These are phyloP conservation scores for Solanum verrucosum DNA, from an alignment of 257 asterid genomes.

Conservation along the genomic window DNA sequence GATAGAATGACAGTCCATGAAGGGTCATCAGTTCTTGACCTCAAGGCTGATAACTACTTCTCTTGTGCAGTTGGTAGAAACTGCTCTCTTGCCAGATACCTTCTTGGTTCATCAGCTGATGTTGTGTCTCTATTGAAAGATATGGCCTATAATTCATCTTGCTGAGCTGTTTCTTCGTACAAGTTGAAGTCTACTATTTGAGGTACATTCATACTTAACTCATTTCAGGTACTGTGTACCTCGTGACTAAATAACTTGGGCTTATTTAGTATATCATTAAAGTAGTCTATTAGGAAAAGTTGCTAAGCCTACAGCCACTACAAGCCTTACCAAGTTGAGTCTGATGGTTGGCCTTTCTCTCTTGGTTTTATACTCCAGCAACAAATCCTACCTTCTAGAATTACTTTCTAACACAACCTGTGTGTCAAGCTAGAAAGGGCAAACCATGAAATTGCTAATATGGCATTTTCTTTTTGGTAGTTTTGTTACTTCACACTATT, in stretches of 20 bases:
- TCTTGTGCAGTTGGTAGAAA: conserved; percentile 84
- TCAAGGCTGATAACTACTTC: conserved; percentile 74
- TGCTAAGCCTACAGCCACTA: background rate
- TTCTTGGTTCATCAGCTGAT: conserved; percentile 64
- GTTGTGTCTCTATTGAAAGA: conserved; percentile 63
- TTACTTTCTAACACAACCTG: background rate
- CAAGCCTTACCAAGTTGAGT: background rate
- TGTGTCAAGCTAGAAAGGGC: background rate
- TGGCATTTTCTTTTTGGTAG: background rate
- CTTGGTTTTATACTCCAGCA: background rate
- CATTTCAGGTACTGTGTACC: background rate
- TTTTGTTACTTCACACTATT: background rate
- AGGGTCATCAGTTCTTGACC: conserved; percentile 88
- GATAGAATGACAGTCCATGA: conserved; percentile 60
- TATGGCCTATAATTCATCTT: conserved; percentile 10
- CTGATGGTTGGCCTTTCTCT: background rate
- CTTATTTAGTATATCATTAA: background rate
- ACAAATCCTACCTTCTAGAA: background rate
- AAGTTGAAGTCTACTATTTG: background rate
- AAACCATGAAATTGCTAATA: background rate
- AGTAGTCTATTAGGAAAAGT: background rate
- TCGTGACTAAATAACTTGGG: background rate
- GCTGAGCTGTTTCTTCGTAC: background rate
- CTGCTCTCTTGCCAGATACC: conserved; percentile 68
- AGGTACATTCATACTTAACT: background rate